Evolutionary conservation across 331 rosid genomes (phyloP), one percentile per base, ranked within the genome.

Genomic region (Erythrophleum ivorense): DNA sequence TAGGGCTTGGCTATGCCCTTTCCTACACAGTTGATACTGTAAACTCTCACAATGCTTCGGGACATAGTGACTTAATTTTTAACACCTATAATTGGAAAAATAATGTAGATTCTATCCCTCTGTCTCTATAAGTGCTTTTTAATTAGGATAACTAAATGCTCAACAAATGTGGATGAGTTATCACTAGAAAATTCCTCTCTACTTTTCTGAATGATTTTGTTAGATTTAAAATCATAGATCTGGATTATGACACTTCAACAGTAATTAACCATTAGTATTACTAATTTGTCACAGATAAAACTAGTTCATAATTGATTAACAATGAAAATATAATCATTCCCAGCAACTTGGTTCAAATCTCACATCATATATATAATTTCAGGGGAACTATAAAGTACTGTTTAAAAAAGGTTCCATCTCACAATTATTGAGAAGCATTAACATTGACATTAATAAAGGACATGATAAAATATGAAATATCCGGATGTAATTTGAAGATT

Each of bases 21-120:
- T 83, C 60, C 65, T 78, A 72, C 81, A 80, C 75, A 58, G 52
- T 68, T 80, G 63, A 45, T 65, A 81, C 85, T 84, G 87, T 77
- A 45, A 38, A 74, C 71, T 52, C 34, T 54, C 75, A 77, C 85
- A 49, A 43, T 82, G 40, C 63, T 77, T 78, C 60, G 36, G 75
- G 70, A 54, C 67, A 57, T 67, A 40, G 71, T 71, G 40, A 80
- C 81, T 83, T 75, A 43, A 1, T 41, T 19, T 68, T n/a, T 58
- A 54, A 53, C 31, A 65, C 52, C 85, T 62, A 62, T 4, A 64
- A 48, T 65, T 72, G 85, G 85, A 76, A 83, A 86, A 76, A 8
- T 80, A 82, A 19, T 83, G 84, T 64, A 83, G 16, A 80, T 21
- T 1, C 18, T 43, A 12, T 68, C 18, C 53, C 34, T 68, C 34